Evolutionary conservation across 202 grass and related monocot genomes (phyloP).

Genomic region (Bolboschoenoplectus hybrid): DNA sequence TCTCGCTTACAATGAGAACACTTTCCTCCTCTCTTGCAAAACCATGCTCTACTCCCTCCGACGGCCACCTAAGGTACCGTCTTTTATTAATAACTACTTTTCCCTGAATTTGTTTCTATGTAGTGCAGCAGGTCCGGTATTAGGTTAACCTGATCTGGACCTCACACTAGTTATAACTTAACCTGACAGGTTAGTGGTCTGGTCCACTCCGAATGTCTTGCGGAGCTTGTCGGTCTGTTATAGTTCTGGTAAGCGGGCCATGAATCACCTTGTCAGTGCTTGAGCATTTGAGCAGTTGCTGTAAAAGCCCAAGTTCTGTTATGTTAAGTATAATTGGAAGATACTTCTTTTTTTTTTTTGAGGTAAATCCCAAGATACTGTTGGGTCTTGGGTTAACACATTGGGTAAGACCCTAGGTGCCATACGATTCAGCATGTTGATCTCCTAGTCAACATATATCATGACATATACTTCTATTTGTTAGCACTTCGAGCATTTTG

Average conservation of each 20-base stretch:
- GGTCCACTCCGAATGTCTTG: neutral
- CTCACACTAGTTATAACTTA: neutral
- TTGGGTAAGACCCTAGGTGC: neutral
- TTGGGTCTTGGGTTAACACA: neutral
- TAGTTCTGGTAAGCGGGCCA: neutral
- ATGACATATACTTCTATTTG: constrained; percentile 35
- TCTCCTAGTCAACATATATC: constrained; percentile 21
- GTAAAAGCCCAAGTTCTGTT: neutral
- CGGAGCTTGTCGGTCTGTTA: neutral
- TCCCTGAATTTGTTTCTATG: constrained; percentile 12
- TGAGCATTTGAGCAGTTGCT: neutral
- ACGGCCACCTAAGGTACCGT: constrained; percentile 66
- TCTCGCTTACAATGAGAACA: constrained; percentile 61
- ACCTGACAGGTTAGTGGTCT: neutral
- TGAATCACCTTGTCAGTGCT: neutral
- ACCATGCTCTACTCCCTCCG: constrained; percentile 75
- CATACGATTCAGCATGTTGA: neutral
- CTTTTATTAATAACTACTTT: constrained; percentile 9
- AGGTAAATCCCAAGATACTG: neutral
- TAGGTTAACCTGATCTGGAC: neutral
- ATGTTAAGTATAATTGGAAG: neutral
- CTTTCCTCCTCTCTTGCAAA: constrained; percentile 69
- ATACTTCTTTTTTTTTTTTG: too few relatives aligned
- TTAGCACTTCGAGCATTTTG: constrained; percentile 70
- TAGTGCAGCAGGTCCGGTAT: neutral